Percentiles rank a stretch among this genome's conserved stretches.
Conservation (phyloP, 306 rosid species). For the Albizia julibrissin region DNA sequence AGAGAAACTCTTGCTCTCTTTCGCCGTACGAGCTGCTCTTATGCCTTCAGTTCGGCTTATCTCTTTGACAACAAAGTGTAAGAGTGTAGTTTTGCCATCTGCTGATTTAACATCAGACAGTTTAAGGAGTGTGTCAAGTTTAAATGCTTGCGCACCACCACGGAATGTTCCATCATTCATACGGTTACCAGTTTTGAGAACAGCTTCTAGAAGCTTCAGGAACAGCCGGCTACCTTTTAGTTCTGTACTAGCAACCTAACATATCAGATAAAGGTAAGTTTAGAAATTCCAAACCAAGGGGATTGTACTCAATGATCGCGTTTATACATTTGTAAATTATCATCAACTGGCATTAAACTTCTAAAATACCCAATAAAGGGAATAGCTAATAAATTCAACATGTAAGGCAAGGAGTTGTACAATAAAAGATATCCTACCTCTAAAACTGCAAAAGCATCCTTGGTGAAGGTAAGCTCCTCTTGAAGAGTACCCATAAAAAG, state of each 20-base stretch:
- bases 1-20: constrained; percentile 55
- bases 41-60: constrained; percentile 92
- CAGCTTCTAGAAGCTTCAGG: constrained; percentile 98
- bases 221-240: constrained; percentile 81
- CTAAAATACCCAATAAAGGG: background rate
- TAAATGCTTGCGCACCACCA: constrained; percentile 96
- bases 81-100: constrained; percentile 97
- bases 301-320: background rate
- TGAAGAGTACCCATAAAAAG: constrained; percentile 74
- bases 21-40: constrained; percentile 63
- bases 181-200: constrained; percentile 99
- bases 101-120: constrained; percentile 90
- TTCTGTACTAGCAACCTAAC: constrained; percentile 89
- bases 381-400: constrained; percentile 28
- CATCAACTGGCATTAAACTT: background rate
- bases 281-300: background rate
- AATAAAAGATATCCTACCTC: constrained; percentile 58
- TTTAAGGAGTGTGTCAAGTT: constrained; percentile 93
- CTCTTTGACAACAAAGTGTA: constrained; percentile 93
- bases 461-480: constrained; percentile 68
- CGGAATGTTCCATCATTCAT: constrained; percentile 97
- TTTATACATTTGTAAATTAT: background rate
- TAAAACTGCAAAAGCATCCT: constrained; percentile 69
- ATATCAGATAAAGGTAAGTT: constrained; percentile 26
- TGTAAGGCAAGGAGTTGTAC: constrained; percentile 2